These are phyloP conservation scores for Solanum lycopersicoides DNA, from an alignment of 257 asterid species.

Conservation along the genomic window DNA sequence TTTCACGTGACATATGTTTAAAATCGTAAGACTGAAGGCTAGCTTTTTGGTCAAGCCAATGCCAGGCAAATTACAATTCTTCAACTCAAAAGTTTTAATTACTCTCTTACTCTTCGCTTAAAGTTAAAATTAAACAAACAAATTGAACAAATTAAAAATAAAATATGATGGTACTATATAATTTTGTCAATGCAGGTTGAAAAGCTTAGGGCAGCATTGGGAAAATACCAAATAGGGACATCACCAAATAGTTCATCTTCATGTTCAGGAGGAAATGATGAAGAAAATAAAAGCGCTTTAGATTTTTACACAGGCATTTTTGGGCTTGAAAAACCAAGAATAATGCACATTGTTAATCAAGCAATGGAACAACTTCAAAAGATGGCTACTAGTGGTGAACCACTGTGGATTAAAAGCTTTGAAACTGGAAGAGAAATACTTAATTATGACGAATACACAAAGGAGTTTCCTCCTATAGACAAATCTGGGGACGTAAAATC, in stretches of 20 bases:
- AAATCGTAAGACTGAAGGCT: too few relatives aligned
- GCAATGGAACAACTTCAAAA: conserved; percentile 51
- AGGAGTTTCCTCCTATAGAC: conserved; percentile 22
- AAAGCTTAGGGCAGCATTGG: conserved; percentile 40
- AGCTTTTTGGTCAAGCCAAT: neutral
- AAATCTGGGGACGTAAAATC: conserved; percentile 7
- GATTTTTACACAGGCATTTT: conserved; percentile 24
- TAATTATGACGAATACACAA: conserved; percentile 70
- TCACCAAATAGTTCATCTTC: conserved; percentile 44
- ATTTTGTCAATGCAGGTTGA: conserved; percentile 38
- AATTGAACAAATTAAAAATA: neutral
- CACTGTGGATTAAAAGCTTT: conserved; percentile 64
- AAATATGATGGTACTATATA: neutral
- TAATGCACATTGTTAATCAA: conserved; percentile 30
- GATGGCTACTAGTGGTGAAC: conserved; percentile 62
- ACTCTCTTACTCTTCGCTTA: too few relatives aligned
- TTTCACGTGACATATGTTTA: too few relatives aligned
- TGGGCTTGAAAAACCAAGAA: conserved; percentile 34
- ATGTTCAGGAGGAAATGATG: conserved; percentile 36
- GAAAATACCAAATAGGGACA: conserved; percentile 31
- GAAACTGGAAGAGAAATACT: conserved; percentile 84
- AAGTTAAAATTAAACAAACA: neutral
- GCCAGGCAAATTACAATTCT: neutral
- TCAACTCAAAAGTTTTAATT: too few relatives aligned
- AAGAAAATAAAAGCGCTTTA: conserved; percentile 35